phyloP scores from a whole-genome alignment of 352 stramenopile species.

The Phytophthora aleatoria region DNA sequence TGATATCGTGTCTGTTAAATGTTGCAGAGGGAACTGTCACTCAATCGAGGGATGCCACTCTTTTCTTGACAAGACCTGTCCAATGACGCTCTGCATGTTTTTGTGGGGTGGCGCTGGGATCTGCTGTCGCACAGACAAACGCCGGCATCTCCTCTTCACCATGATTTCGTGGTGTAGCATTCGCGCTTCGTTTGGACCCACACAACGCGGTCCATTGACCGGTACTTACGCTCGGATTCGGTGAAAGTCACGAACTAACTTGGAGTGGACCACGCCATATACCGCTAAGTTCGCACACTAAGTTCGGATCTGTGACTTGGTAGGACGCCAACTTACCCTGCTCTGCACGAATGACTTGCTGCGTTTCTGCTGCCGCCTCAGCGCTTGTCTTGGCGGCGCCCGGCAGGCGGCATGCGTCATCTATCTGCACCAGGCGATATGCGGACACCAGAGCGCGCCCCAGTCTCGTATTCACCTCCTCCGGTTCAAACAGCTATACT shows the following conservation, averaged over 20 bases:
- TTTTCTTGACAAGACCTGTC: not conserved
- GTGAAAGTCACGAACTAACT: not conserved
- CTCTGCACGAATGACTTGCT: conserved; percentile 21
- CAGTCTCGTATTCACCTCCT: conserved; percentile 31
- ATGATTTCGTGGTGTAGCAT: not conserved
- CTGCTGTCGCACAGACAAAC: conserved; percentile 19
- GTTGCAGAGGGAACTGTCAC: not conserved
- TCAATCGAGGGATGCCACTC: not conserved
- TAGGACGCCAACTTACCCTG: conserved; percentile 16
- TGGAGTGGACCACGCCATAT: conserved; percentile 16
- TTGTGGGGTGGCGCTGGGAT: conserved; percentile 14
- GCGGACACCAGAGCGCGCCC: conserved; percentile 1
- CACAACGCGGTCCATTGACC: too few relatives aligned
- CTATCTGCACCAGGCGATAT: conserved; percentile 29
- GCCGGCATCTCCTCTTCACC: not conserved
- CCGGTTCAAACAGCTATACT: conserved; percentile 7
- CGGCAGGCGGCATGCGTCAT: conserved; percentile 7
- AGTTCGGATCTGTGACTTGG: conserved; percentile 29
- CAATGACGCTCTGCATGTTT: conserved; percentile 20
- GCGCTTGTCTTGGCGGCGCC: conserved; percentile 16
- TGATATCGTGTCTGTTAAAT: conserved; percentile 11
- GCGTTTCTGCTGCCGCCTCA: conserved; percentile 31
- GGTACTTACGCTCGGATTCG: too few relatives aligned
- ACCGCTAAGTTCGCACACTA: conserved; percentile 8
- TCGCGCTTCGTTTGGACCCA: too few relatives aligned